These are phyloP conservation scores for Bipolaris cookei DNA, from an alignment of 2,329 filamentous ascomycete species.

Conservation along the genomic window DNA sequence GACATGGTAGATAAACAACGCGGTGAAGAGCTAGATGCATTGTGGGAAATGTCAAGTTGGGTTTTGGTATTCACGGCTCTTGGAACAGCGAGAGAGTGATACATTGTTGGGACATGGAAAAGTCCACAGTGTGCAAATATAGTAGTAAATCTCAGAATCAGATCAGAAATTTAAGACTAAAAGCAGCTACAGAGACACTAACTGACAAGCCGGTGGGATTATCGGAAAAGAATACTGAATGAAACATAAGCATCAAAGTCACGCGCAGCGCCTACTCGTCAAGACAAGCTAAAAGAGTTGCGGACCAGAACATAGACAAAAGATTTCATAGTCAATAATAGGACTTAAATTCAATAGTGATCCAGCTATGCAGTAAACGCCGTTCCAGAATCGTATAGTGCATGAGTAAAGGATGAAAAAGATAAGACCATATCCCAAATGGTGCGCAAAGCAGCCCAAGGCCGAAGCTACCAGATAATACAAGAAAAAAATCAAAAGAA, in stretches of 20 bases:
- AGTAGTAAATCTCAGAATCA: not conserved
- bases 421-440: slow-evolving; percentile 7
- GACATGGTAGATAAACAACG: slow-evolving; percentile 14
- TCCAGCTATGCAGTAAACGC: slow-evolving; percentile 31
- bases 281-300: not conserved
- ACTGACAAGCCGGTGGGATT: not conserved
- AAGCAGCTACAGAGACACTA: not conserved
- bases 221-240: not conserved
- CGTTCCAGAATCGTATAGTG: slow-evolving; percentile 30
- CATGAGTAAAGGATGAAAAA: slow-evolving; percentile 29
- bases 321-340: slow-evolving; percentile 4
- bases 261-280: not conserved
- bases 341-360: slow-evolving; percentile 33
- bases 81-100: not conserved
- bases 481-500: slow-evolving; percentile 36
- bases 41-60: not conserved
- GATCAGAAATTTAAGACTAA: not conserved
- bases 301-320: not conserved
- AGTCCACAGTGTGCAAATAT: not conserved
- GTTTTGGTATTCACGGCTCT: not conserved
- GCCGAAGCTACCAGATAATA: slow-evolving; percentile 12
- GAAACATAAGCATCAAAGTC: not conserved
- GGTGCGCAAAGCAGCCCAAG: slow-evolving; percentile 14
- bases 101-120: not conserved
- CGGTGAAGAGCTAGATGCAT: not conserved